Base-by-base conservation (phyloP, 1,284 basidiomycete genomes). In the Puccinia polysora region DNA sequence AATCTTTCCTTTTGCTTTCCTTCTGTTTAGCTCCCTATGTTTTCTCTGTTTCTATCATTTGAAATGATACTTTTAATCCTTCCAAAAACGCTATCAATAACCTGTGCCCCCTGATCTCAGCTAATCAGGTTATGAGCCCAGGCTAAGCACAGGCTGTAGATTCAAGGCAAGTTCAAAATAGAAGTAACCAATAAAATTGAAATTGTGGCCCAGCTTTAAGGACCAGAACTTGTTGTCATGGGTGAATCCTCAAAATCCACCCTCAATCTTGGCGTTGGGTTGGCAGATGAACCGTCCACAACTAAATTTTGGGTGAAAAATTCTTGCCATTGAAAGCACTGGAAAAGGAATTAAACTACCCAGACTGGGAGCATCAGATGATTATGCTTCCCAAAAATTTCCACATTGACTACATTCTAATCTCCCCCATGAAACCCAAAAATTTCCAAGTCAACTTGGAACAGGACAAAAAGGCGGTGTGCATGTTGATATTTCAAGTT, bases 41-140 rank as follows among this genome's bases (percentile, higher is more conserved):
- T n/a, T n/a, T n/a, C n/a, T n/a, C n/a, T n/a, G n/a, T n/a, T n/a
- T n/a, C n/a, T n/a, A n/a, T n/a, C n/a, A n/a, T n/a, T n/a, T n/a
- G n/a, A n/a, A n/a, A n/a, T n/a, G n/a, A n/a, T n/a, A n/a, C n/a
- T n/a, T n/a, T n/a, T n/a, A n/a, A n/a, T n/a, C n/a, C n/a, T n/a
- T n/a, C n/a, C n/a, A n/a, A n/a, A n/a, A n/a, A n/a, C n/a, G n/a
- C n/a, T n/a, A n/a, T n/a, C n/a, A n/a, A n/a, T n/a, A n/a, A n/a
- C n/a, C n/a, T n/a, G 52, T 55, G 52, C 18, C 6, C 30, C 20
- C 52, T 55, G 52, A 8, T 30, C 52, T 55, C 52, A 55, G 7
- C 52, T n/a, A n/a, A n/a, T n/a, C 52, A 55, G 52, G 52, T 55
- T 55, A 55, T 55, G 52, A 55, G 52, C 52, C 52, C 52, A 28